phyloP scores from a whole-genome alignment of 345 rosid genomes.

The Camelina hispida region DNA sequence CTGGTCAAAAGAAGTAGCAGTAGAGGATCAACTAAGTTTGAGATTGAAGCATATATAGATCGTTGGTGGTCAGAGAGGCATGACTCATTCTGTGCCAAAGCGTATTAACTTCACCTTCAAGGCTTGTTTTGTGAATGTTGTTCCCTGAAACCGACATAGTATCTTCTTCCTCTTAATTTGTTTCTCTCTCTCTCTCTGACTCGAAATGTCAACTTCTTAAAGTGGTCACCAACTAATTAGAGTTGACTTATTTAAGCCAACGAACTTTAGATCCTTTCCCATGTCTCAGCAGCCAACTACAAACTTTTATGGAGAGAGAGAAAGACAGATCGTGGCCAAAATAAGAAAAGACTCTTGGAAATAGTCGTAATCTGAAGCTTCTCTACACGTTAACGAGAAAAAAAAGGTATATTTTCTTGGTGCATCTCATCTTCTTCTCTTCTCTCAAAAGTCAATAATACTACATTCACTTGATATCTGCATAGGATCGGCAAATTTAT shows the following conservation, averaged over 20 bases:
- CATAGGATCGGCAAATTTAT: constrained; percentile 6
- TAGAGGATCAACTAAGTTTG: constrained; percentile 51
- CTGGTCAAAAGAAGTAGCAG: constrained; percentile 45
- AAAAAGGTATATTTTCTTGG: not conserved
- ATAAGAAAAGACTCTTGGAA: not conserved
- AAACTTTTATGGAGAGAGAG: constrained; percentile 23
- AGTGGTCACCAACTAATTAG: constrained; percentile 31
- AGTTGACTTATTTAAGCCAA: constrained; percentile 36
- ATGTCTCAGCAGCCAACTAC: constrained; percentile 36
- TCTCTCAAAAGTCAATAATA: constrained; percentile 28
- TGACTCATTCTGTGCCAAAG: not conserved
- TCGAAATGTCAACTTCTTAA: constrained; percentile 29
- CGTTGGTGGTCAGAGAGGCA: not conserved
- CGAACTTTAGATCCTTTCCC: constrained; percentile 36
- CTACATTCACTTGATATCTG: constrained; percentile 21
- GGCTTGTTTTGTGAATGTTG: not conserved
- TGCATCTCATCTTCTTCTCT: constrained; percentile 17
- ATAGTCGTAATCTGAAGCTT: constrained; percentile 33
- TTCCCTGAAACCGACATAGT: not conserved
- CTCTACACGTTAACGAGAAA: constrained; percentile 12
- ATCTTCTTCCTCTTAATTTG: not conserved
- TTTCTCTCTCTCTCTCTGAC: not conserved
- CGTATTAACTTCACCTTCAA: not conserved
- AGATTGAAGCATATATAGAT: constrained; percentile 16
- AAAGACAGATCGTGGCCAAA: constrained; percentile 25